These are phyloP conservation scores for Blumeria graminis DNA, from an alignment of 2,329 filamentous ascomycete species.

Conservation along the genomic window DNA sequence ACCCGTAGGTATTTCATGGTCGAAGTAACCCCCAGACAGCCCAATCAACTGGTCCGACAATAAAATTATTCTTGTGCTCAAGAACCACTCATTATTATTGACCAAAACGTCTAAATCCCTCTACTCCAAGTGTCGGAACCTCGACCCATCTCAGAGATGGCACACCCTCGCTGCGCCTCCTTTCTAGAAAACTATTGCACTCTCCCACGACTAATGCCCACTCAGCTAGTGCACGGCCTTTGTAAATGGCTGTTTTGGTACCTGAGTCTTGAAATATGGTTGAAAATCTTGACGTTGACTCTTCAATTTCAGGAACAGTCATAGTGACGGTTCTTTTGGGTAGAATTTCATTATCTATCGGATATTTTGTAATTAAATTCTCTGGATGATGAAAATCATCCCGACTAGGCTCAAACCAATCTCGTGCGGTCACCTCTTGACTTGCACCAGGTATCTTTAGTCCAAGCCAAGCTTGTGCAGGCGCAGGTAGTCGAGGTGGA, in stretches of 20 bases:
- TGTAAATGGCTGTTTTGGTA: conserved; percentile 25
- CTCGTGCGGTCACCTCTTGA: conserved; percentile 9
- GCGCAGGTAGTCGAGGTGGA: conserved; percentile 42
- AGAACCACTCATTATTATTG: background rate
- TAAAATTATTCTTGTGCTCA: no score
- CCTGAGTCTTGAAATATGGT: background rate
- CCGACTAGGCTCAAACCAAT: conserved; percentile 7
- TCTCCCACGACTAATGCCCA: conserved; percentile 55
- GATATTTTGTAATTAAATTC: background rate
- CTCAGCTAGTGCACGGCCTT: conserved; percentile 52
- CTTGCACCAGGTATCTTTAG: conserved; percentile 13
- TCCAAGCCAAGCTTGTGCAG: conserved; percentile 40
- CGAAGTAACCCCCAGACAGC: no score
- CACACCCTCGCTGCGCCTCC: conserved; percentile 50
- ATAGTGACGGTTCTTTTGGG: background rate
- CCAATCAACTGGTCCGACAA: no score
- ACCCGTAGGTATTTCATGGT: no score
- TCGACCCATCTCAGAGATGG: conserved; percentile 42
- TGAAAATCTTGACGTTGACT: background rate
- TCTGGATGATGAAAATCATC: background rate
- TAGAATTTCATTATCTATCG: no score
- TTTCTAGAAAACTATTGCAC: conserved; percentile 60
- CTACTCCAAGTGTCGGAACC: conserved; percentile 38
- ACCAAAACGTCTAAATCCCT: conserved; percentile 23
- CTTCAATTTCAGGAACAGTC: background rate